These are phyloP conservation scores for Elaeagnus macrophylla DNA, from an alignment of 306 rosid genomes.

Conservation along the genomic window DNA sequence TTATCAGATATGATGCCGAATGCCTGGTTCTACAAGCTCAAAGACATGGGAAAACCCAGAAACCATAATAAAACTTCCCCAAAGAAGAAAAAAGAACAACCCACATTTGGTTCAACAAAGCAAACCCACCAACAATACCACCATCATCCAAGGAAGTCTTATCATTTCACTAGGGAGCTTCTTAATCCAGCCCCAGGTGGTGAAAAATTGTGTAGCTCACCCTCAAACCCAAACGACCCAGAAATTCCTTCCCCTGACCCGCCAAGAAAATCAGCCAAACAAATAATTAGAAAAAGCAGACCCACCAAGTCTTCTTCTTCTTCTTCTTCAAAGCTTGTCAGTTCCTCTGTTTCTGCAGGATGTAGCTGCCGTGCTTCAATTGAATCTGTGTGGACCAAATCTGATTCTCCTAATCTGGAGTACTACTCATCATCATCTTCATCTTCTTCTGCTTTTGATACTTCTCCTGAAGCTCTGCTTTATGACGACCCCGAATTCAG, in stretches of 20 bases:
- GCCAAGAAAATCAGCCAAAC: conserved; percentile 52
- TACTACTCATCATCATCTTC: background rate
- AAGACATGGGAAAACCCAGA: conserved; percentile 46
- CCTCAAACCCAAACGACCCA: conserved; percentile 21
- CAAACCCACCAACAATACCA: conserved; percentile 9
- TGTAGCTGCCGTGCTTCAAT: conserved; percentile 38
- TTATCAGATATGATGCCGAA: conserved; percentile 81
- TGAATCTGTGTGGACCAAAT: conserved; percentile 52
- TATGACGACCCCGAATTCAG: conserved; percentile 47
- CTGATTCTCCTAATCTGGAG: conserved; percentile 32
- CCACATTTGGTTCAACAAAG: conserved; percentile 21
- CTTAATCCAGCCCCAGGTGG: conserved; percentile 13
- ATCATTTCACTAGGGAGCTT: conserved; percentile 68
- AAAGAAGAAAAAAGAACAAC: conserved; percentile 35
- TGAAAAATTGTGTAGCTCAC: conserved; percentile 17
- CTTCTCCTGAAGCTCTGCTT: conserved; percentile 28
- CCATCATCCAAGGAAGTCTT: conserved; percentile 55
- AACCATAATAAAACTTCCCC: conserved; percentile 18
- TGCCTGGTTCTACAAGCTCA: conserved; percentile 87
- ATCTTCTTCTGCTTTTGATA: conserved; percentile 36
- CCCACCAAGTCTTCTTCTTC: conserved; percentile 19
- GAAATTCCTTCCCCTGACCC: conserved; percentile 24
- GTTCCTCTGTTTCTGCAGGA: conserved; percentile 34
- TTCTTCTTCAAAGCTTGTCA: conserved; percentile 25
- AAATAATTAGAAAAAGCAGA: conserved; percentile 26